Conservation (phyloP, 2,329 filamentous ascomycete genomes). For the Bipolaris oryzae region DNA sequence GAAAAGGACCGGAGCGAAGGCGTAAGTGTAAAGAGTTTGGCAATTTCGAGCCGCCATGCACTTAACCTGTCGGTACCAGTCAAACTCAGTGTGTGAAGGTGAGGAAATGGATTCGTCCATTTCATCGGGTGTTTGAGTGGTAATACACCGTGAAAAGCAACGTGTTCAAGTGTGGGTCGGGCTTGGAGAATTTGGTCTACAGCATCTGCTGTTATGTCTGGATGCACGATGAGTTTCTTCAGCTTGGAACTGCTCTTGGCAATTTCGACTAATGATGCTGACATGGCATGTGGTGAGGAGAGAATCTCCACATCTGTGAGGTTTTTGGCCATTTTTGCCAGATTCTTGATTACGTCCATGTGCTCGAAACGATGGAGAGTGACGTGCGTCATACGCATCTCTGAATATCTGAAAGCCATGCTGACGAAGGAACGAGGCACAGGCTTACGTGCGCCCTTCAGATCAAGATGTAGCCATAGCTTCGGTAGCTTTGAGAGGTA, state of each 20-base stretch:
- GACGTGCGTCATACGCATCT: constrained; percentile 43
- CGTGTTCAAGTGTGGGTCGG: constrained; percentile 32
- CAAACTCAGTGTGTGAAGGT: constrained; percentile 33
- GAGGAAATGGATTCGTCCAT: constrained; percentile 35
- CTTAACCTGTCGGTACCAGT: not conserved
- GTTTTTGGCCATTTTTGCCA: constrained; percentile 46
- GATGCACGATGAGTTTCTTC: constrained; percentile 34
- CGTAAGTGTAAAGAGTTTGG: constrained; percentile 14
- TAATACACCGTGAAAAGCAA: constrained; percentile 25
- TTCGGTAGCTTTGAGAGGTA: constrained; percentile 55
- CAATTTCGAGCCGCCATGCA: not conserved
- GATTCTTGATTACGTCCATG: constrained; percentile 49
- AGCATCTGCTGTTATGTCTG: constrained; percentile 34
- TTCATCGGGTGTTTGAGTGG: not conserved
- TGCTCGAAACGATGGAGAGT: constrained; percentile 48
- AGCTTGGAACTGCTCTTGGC: constrained; percentile 32
- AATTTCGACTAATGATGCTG: constrained; percentile 40
- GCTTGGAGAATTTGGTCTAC: constrained; percentile 37
- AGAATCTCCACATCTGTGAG: constrained; percentile 44
- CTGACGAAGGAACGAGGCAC: constrained; percentile 53
- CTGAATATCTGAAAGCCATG: constrained; percentile 50
- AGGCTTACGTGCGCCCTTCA: constrained; percentile 53
- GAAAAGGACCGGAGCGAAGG: constrained; percentile 23
- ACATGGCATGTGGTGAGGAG: constrained; percentile 28
- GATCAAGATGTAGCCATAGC: constrained; percentile 61